A percentile compares a stretch with the other conserved stretches of the same genome.
phyloP scores from a whole-genome alignment of 768 basidiomycete species.

The Cyclocybe cylindracea region DNA sequence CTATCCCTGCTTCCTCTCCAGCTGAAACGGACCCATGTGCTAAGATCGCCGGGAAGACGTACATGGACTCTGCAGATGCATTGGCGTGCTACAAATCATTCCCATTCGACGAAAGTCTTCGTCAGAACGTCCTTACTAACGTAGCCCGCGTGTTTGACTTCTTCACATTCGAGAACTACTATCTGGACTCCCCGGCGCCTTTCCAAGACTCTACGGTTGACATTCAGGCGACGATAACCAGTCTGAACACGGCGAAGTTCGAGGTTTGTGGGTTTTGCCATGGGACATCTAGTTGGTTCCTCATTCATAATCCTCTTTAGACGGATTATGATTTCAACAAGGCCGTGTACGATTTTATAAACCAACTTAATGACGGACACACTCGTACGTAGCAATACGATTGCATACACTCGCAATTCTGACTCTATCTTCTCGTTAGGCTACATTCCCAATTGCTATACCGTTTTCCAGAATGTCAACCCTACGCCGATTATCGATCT shows the following conservation, averaged over 20 bases:
- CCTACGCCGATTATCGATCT: conserved; percentile 57
- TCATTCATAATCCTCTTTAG: conserved; percentile 26
- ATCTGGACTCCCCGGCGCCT: conserved; percentile 49
- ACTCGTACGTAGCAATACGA: conserved; percentile 39
- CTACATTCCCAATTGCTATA: conserved; percentile 61
- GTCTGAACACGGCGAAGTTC: conserved; percentile 50
- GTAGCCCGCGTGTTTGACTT: conserved; percentile 52
- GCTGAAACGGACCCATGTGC: conserved; percentile 36
- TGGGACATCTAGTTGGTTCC: background rate
- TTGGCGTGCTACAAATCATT: conserved; percentile 60
- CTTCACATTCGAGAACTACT: conserved; percentile 55
- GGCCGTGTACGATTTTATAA: conserved; percentile 55
- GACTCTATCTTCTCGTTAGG: conserved; percentile 27
- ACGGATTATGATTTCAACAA: conserved; percentile 69
- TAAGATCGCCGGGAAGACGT: conserved; percentile 41
- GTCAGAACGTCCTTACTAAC: conserved; percentile 50
- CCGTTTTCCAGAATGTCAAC: conserved; percentile 51
- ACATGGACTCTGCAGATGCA: conserved; percentile 52
- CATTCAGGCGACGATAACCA: conserved; percentile 49
- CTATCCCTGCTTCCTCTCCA: conserved; percentile 14
- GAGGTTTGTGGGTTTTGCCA: conserved; percentile 30
- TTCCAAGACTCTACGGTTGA: conserved; percentile 58
- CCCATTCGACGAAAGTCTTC: conserved; percentile 57
- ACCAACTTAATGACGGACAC: conserved; percentile 64
- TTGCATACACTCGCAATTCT: background rate